A percentile compares a stretch with the other conserved stretches of the same genome.
phyloP scores from a whole-genome alignment of 192 early-diverging fungal genomes.

The Spizellomyces sp. region DNA sequence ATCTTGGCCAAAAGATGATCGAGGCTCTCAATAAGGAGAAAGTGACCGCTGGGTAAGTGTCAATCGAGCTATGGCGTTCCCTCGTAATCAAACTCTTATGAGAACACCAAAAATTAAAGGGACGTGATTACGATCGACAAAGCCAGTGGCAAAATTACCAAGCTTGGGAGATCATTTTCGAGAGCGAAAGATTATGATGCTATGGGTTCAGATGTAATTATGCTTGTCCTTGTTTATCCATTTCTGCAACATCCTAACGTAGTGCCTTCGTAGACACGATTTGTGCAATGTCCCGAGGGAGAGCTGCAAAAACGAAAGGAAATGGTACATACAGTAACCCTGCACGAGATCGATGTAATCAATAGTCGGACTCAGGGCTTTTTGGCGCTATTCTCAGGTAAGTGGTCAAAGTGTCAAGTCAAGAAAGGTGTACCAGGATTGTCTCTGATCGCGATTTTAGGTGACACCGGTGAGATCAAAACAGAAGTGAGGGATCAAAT shows the following conservation, averaged over 20 bases:
- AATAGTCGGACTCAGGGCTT: constrained; percentile 97
- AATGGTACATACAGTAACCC: constrained; percentile 95
- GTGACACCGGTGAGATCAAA: constrained; percentile 98
- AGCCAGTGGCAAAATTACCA: constrained; percentile 93
- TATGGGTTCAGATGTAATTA: constrained; percentile 88
- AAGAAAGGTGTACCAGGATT: neutral
- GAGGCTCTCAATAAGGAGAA: constrained; percentile 97
- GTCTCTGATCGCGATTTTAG: constrained; percentile 22
- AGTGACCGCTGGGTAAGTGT: constrained; percentile 81
- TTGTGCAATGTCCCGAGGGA: constrained; percentile 98
- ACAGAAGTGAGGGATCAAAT: constrained; percentile 96
- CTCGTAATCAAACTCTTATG: no score
- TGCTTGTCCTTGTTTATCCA: neutral
- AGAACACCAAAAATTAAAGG: constrained; percentile 34
- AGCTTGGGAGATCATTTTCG: constrained; percentile 94
- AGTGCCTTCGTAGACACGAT: constrained; percentile 66
- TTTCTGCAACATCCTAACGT: neutral
- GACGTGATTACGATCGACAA: constrained; percentile 99
- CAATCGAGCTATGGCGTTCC: neutral
- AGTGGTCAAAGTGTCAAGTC: neutral
- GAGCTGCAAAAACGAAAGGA: constrained; percentile 97
- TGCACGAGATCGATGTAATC: constrained; percentile 99
- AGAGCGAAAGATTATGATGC: constrained; percentile 98
- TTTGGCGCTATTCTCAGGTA: constrained; percentile 92
- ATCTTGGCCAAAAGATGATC: constrained; percentile 99